These are phyloP conservation scores for Creolimax fragrantissima DNA, from an alignment of 78 protist genomes.

Conservation along the genomic window DNA sequence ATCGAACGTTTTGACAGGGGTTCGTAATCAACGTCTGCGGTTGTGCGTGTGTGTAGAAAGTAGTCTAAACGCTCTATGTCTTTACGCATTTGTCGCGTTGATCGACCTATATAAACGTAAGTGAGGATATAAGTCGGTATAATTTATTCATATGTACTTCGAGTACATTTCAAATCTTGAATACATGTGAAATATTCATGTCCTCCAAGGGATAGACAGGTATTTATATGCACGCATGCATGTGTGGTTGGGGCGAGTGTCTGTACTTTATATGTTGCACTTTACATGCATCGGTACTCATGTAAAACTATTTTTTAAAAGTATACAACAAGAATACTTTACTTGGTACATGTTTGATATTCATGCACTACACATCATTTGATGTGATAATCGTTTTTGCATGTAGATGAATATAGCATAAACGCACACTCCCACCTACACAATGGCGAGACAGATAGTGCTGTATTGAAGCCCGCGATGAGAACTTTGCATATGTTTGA, in stretches of 20 bases:
- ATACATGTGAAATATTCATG: background rate
- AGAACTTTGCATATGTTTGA: background rate
- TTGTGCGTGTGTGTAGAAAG: background rate
- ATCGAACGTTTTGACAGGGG: background rate
- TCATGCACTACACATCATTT: background rate
- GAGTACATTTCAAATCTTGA: background rate
- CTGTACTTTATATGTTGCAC: background rate
- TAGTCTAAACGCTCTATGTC: background rate
- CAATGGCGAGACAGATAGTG: background rate
- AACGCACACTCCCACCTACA: background rate
- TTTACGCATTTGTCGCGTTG: background rate
- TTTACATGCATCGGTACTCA: background rate
- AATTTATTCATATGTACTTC: background rate
- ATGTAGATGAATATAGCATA: background rate
- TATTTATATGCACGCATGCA: background rate
- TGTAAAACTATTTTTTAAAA: background rate
- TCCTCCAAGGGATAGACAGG: background rate
- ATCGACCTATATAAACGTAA: background rate
- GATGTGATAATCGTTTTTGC: too few species aligned
- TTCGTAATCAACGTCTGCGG: background rate
- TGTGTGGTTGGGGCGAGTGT: background rate
- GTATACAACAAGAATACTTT: background rate
- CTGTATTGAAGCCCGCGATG: too few species aligned
- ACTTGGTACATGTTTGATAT: background rate
- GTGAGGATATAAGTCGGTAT: background rate